A percentile compares a stretch with the other conserved stretches of the same genome.
These are phyloP conservation scores for Basidiobolus meristosporus DNA, from an alignment of 371 early-diverging fungal species.

Conservation along the genomic window DNA sequence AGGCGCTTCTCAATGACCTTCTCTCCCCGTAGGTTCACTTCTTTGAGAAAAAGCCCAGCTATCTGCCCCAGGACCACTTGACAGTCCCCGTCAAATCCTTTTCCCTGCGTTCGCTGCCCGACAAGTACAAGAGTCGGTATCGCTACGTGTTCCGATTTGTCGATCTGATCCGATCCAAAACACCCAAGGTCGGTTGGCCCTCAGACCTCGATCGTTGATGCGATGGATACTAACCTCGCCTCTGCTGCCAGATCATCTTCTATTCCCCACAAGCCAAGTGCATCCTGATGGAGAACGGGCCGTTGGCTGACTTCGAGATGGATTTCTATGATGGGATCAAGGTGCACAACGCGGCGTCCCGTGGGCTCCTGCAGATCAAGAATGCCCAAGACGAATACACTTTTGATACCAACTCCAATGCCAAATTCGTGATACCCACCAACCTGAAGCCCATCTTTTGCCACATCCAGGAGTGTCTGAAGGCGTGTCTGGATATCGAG, in stretches of 20 bases:
- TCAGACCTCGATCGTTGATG: neutral
- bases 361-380: neutral
- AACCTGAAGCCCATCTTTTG: too few relatives aligned
- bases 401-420: too few relatives aligned
- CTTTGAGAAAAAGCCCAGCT: too few relatives aligned
- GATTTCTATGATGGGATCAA: constrained; percentile 18
- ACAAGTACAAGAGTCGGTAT: constrained; percentile 11
- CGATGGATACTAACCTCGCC: neutral
- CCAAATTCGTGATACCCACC: too few relatives aligned
- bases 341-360: constrained; percentile 4
- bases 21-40: too few relatives aligned
- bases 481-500: too few relatives aligned
- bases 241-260: constrained; percentile 16
- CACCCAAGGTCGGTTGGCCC: constrained; percentile 20
- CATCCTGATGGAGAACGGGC: constrained; percentile 28
- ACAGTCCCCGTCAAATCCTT: too few relatives aligned
- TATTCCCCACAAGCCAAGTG: constrained; percentile 38
- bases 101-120: too few relatives aligned
- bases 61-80: too few relatives aligned
- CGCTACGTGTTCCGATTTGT: constrained; percentile 22
- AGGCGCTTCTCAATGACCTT: too few relatives aligned
- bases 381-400: too few relatives aligned
- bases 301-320: constrained; percentile 27
- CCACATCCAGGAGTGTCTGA: too few relatives aligned
- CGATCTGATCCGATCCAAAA: constrained; percentile 19